A percentile compares a stretch with the other conserved stretches of the same genome.
Conservation (phyloP, 2,329 filamentous ascomycete species). For the Graphiopsis chlorocephala region DNA sequence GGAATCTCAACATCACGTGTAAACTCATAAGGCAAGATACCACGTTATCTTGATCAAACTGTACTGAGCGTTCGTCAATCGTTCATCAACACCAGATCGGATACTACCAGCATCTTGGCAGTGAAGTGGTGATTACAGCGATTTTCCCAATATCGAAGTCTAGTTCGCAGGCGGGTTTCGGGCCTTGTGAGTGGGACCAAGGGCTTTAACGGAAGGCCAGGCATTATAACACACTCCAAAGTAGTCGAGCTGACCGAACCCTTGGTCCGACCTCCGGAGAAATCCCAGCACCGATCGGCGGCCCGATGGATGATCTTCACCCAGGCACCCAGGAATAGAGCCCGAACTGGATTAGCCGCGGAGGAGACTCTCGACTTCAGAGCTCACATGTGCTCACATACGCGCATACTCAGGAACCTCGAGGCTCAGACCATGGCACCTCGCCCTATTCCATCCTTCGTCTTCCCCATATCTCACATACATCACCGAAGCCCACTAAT, state of each 20-base stretch:
- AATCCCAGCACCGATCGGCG: not conserved
- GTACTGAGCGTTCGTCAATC: too few species aligned
- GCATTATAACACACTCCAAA: too few species aligned
- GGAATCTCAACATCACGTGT: too few species aligned
- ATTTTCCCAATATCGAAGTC: too few species aligned
- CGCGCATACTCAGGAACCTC: not conserved
- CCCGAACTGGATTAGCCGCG: not conserved
- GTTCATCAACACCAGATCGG: too few species aligned
- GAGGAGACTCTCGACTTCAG: not conserved
- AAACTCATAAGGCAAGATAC: too few species aligned
- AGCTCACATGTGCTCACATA: not conserved
- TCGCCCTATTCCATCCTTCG: not conserved
- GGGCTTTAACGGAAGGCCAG: too few species aligned
- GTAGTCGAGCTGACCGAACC: not conserved
- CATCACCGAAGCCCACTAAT: not conserved
- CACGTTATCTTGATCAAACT: too few species aligned
- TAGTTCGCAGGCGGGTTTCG: too few species aligned
- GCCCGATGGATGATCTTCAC: not conserved
- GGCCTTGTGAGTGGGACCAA: too few species aligned
- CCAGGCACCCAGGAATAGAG: not conserved
- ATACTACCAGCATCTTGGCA: too few species aligned
- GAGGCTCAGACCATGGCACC: not conserved
- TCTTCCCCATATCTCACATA: not conserved
- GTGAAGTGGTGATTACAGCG: too few species aligned
- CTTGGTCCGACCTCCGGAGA: not conserved